Conservation (phyloP, 2,329 filamentous ascomycete genomes). For the Furcasterigmium sp. region DNA sequence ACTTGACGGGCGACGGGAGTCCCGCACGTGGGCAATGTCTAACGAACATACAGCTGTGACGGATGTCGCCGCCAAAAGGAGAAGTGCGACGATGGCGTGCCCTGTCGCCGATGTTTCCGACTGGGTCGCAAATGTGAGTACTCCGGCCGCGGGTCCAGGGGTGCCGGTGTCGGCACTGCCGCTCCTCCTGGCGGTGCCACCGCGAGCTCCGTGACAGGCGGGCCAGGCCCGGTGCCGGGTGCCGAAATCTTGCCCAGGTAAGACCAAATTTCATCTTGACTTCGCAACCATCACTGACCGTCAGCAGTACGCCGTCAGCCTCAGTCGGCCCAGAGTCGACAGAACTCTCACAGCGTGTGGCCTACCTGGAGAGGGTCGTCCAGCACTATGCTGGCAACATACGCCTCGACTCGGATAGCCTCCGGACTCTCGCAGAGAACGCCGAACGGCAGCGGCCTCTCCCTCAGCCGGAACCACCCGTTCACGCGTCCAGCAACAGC, state of each 20-base stretch:
- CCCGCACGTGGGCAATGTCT: neutral
- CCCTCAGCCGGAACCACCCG: neutral
- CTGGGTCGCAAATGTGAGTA: slow-evolving; percentile 46
- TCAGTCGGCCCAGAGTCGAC: slow-evolving; percentile 5
- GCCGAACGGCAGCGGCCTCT: slow-evolving; percentile 24
- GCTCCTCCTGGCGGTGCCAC: too few relatives aligned
- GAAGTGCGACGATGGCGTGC: slow-evolving; percentile 50
- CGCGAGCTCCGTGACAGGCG: too few relatives aligned
- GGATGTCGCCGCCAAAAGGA: slow-evolving; percentile 50
- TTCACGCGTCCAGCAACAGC: neutral
- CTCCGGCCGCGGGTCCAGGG: slow-evolving; percentile 13
- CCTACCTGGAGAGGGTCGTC: slow-evolving; percentile 40
- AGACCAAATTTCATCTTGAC: too few relatives aligned
- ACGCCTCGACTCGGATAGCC: slow-evolving; percentile 31
- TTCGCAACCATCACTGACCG: too few relatives aligned
- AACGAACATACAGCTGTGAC: slow-evolving; percentile 37
- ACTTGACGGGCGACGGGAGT: too few relatives aligned
- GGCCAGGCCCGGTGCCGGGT: too few relatives aligned
- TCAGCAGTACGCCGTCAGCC: neutral
- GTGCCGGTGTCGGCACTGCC: too few relatives aligned
- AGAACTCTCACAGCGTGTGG: slow-evolving; percentile 13
- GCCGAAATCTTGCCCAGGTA: too few relatives aligned
- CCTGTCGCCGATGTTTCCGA: slow-evolving; percentile 46
- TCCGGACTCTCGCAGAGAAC: slow-evolving; percentile 36
- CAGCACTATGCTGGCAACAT: slow-evolving; percentile 38